These are phyloP conservation scores for Xerocomus tenax DNA, from an alignment of 1,284 basidiomycete species.

Conservation along the genomic window DNA sequence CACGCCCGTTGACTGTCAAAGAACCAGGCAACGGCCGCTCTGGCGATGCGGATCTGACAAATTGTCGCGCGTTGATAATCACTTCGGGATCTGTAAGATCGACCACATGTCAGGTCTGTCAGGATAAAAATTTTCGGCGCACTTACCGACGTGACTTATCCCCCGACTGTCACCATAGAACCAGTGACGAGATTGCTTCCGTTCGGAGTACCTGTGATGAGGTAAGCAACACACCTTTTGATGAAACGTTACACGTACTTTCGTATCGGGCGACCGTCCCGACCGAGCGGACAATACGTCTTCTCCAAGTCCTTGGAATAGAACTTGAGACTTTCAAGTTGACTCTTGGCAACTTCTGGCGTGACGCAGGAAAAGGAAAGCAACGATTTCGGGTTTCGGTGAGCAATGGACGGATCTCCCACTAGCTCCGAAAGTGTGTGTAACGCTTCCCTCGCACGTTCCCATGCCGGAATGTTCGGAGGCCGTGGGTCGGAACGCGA, in stretches of 20 bases:
- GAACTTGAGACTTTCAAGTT: conserved; percentile 41
- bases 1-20: conserved; percentile 26
- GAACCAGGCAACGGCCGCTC: conserved; percentile 22
- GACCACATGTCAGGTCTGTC: not conserved
- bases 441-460: conserved; percentile 50
- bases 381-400: conserved; percentile 48
- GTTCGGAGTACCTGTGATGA: conserved; percentile 41
- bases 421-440: conserved; percentile 43
- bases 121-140: conserved; percentile 2
- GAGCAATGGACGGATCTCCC: conserved; percentile 40
- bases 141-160: conserved; percentile 46
- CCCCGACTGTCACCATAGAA: conserved; percentile 51
- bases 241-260: conserved; percentile 38
- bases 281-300: conserved; percentile 51
- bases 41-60: conserved; percentile 23
- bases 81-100: conserved; percentile 22
- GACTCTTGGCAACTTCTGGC: conserved; percentile 42
- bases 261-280: conserved; percentile 51
- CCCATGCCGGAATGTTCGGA: conserved; percentile 29
- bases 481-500: conserved; percentile 40
- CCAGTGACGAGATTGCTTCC: conserved; percentile 55
- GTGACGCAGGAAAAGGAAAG: conserved; percentile 64
- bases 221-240: not conserved
- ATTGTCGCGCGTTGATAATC: conserved; percentile 21
- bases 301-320: conserved; percentile 40